These are phyloP conservation scores for Vigna reflexopilosa DNA, from an alignment of 306 rosid genomes.

Conservation along the genomic window DNA sequence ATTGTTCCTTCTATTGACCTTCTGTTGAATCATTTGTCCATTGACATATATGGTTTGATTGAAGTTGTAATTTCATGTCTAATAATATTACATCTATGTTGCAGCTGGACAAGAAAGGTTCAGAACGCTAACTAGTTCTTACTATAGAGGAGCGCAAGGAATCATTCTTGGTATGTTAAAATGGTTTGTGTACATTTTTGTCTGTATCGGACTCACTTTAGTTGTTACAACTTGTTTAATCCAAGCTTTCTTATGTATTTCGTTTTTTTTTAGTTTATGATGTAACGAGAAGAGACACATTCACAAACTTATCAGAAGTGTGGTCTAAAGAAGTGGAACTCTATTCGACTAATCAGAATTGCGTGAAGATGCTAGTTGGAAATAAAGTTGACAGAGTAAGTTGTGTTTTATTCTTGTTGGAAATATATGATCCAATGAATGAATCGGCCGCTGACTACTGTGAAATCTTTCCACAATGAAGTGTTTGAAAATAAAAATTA, in stretches of 20 bases:
- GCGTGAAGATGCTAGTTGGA: conserved; percentile 93
- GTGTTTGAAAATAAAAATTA: conserved; percentile 33
- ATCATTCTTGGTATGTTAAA: conserved; percentile 83
- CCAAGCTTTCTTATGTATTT: not conserved
- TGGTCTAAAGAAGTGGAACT: conserved; percentile 98
- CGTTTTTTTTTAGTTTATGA: conserved; percentile 65
- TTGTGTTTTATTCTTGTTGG: conserved; percentile 30
- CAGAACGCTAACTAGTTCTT: conserved; percentile 92
- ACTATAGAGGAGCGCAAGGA: conserved; percentile 96
- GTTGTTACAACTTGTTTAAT: conserved; percentile 3
- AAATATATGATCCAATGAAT: conserved; percentile 26
- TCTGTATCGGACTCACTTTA: not conserved
- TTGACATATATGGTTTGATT: conserved; percentile 50
- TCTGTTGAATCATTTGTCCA: conserved; percentile 42
- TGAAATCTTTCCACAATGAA: conserved; percentile 19
- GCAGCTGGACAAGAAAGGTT: conserved; percentile 99
- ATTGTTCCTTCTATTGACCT: conserved; percentile 5
- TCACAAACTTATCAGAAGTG: conserved; percentile 78
- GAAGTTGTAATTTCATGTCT: conserved; percentile 46
- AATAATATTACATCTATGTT: conserved; percentile 45
- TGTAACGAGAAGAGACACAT: conserved; percentile 88
- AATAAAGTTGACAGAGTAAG: conserved; percentile 96
- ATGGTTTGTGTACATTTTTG: conserved; percentile 17
- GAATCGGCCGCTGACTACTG: not conserved
- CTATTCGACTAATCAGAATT: conserved; percentile 80